These are phyloP conservation scores for Haplographium delicatum DNA, from an alignment of 495 filamentous ascomycete species.

Conservation along the genomic window DNA sequence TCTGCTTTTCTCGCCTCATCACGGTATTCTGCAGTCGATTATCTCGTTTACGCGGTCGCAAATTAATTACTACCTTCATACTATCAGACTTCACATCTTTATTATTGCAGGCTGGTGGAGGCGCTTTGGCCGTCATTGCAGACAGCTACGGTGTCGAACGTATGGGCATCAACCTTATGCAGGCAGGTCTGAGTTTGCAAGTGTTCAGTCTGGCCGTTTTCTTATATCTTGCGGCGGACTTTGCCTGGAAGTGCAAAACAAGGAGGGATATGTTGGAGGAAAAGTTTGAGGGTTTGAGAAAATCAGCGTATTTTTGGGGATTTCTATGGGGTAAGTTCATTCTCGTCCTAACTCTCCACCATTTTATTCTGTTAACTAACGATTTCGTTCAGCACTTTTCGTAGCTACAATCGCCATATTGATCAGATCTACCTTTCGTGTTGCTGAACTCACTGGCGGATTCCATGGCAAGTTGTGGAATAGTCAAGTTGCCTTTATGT, in stretches of 20 bases:
- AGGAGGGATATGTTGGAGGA: too few species aligned
- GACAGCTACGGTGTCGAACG: not conserved
- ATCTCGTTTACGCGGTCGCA: slow-evolving; percentile 43
- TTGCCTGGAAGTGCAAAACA: slow-evolving; percentile 19
- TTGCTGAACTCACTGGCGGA: slow-evolving; percentile 29
- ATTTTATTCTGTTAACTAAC: not conserved
- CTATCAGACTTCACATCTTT: slow-evolving; percentile 46
- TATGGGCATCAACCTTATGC: slow-evolving; percentile 7
- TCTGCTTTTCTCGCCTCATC: slow-evolving; percentile 48
- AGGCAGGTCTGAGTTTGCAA: slow-evolving; percentile 8
- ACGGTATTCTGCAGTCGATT: slow-evolving; percentile 37
- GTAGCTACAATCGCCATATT: slow-evolving; percentile 27
- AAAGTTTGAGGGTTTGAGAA: not conserved
- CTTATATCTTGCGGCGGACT: slow-evolving; percentile 38
- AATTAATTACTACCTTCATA: slow-evolving; percentile 46
- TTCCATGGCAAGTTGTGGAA: slow-evolving; percentile 35
- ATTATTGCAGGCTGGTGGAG: slow-evolving; percentile 48
- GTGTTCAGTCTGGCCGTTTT: slow-evolving; percentile 37
- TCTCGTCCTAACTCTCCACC: not conserved
- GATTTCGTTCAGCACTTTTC: not conserved
- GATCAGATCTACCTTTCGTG: slow-evolving; percentile 28
- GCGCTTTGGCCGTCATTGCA: slow-evolving; percentile 31
- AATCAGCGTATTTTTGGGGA: not conserved
- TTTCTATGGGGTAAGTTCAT: not conserved
- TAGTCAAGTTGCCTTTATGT: slow-evolving; percentile 46